Base-by-base conservation (phyloP, 495 filamentous ascomycete species). In the Chaetomium cochliodes region DNA sequence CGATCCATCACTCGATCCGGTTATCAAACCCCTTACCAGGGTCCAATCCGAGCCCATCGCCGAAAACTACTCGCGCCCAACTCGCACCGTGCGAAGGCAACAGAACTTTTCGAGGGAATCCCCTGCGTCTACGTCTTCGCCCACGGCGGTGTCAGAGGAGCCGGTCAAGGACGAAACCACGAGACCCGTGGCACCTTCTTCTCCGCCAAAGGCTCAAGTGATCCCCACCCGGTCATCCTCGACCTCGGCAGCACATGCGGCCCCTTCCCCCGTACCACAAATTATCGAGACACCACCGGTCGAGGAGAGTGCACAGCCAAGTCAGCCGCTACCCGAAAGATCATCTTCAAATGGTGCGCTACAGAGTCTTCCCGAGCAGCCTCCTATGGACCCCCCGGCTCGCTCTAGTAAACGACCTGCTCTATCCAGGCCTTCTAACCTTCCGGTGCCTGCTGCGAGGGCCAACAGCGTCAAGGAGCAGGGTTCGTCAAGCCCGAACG, bases 11-110 rank as follows among this genome's bases (percentile, higher is more conserved):
- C 57, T 76, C 18, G 86, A 87, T 41, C 78, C 79, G 20, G 70
- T 78, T 39, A 82, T 79, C 18, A 76, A 86, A 62, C 82, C 82
- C n/a, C 75, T 92, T 30, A 82, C 82, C 37, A 79, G 90, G 65
- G 86, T 91, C 2, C 86, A 90, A 68, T 92, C 92, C 9, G 92
- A 97, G 72, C 90, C 92, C 22, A 79, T 87, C 18, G 80, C 86
- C 9, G 81, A 85, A 65, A 83, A 83, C 64, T 85, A 80, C 57
- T 86, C 83, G 8, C 72, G 81, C 15, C 82, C 83, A 16, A 79
- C 77, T 33, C 75, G 77, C 41, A 72, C 80, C 41, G 74, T 75
- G 8, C 76, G 80, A 56, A 74, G 79, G 57, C 74, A 79, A 46
- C 77, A 83, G 63, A 76, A 73, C 33, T 77, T 80, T 46, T 70